Percentiles rank a stretch among this genome's conserved stretches.
Conservation (phyloP, 805 yeast species). For the Nakazawaea ambrosiae region DNA sequence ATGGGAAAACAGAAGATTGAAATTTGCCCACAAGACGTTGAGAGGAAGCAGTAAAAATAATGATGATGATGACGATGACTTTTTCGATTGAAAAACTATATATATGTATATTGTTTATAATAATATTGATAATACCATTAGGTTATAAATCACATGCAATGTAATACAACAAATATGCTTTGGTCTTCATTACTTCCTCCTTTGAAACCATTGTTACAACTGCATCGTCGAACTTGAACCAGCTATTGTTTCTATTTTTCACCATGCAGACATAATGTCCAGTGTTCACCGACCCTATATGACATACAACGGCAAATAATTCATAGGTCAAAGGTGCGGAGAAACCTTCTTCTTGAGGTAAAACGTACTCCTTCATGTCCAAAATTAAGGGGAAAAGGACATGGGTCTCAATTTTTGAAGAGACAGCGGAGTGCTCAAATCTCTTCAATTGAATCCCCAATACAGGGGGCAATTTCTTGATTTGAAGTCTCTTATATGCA, state of each 20-base stretch:
- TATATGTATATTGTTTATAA: conserved; percentile 1
- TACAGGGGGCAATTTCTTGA: conserved; percentile 68
- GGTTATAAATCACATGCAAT: conserved; percentile 35
- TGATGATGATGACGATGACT: conserved; percentile 39
- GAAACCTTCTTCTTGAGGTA: conserved; percentile 10
- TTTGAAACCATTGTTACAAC: conserved; percentile 60
- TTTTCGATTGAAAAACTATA: conserved; percentile 32
- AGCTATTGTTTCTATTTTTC: conserved; percentile 63
- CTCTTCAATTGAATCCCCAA: conserved; percentile 80
- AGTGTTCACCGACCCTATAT: conserved; percentile 88
- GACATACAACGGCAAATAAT: conserved; percentile 80
- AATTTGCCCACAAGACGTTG: conserved; percentile 53
- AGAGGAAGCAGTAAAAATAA: conserved; percentile 31
- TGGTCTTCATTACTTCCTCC: conserved; percentile 59
- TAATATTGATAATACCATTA: not conserved
- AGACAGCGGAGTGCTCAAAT: conserved; percentile 53
- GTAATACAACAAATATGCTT: conserved; percentile 78
- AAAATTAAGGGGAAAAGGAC: conserved; percentile 68
- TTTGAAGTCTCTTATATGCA: conserved; percentile 66
- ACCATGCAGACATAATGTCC: conserved; percentile 88
- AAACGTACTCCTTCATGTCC: conserved; percentile 58
- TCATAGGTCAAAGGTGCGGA: conserved; percentile 49
- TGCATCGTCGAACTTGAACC: conserved; percentile 93
- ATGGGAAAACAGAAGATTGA: conserved; percentile 38
- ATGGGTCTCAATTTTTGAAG: conserved; percentile 69